Evolutionary conservation across 2,329 filamentous ascomycete species (phyloP).

Genomic region (Paraphaeosphaeria sporulosa): DNA sequence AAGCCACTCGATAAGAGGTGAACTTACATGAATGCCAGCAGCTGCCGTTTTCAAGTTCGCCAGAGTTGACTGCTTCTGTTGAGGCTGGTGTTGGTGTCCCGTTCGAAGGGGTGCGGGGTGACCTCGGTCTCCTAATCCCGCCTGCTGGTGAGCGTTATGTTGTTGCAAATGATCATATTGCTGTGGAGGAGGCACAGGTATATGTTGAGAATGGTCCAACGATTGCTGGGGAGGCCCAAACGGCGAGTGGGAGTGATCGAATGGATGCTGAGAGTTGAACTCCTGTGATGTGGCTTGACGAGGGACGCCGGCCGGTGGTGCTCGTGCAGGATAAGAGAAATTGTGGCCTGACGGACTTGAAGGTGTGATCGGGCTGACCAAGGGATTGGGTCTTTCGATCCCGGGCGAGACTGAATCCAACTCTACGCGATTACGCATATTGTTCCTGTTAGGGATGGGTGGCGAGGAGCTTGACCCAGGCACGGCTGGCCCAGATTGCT

Average conservation of each 20-base stretch:
- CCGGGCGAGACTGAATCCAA: slow-evolving; percentile 44
- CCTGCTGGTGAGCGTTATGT: slow-evolving; percentile 26
- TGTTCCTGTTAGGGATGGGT: slow-evolving; percentile 45
- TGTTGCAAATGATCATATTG: slow-evolving; percentile 24
- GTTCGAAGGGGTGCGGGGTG: slow-evolving; percentile 32
- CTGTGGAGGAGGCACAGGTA: background rate
- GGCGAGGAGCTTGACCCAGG: slow-evolving; percentile 32
- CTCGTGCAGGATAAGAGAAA: slow-evolving; percentile 46
- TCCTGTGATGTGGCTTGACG: slow-evolving; percentile 32
- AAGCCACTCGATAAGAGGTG: background rate
- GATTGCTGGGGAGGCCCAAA: no score
- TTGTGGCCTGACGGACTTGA: slow-evolving; percentile 40
- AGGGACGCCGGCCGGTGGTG: slow-evolving; percentile 42
- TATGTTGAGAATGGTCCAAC: no score
- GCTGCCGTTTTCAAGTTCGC: slow-evolving; percentile 45
- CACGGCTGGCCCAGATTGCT: slow-evolving; percentile 1
- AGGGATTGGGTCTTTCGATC: slow-evolving; percentile 43
- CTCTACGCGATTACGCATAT: slow-evolving; percentile 46
- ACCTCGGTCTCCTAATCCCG: slow-evolving; percentile 22
- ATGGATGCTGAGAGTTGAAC: slow-evolving; percentile 7
- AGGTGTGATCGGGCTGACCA: slow-evolving; percentile 38
- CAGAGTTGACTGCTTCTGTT: slow-evolving; percentile 34
- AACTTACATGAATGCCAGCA: slow-evolving; percentile 46
- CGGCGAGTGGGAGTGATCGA: slow-evolving; percentile 11
- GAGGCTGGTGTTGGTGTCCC: slow-evolving; percentile 31